Conservation (phyloP, 192 early-diverging fungal genomes). For the Backusella tuberculispora region DNA sequence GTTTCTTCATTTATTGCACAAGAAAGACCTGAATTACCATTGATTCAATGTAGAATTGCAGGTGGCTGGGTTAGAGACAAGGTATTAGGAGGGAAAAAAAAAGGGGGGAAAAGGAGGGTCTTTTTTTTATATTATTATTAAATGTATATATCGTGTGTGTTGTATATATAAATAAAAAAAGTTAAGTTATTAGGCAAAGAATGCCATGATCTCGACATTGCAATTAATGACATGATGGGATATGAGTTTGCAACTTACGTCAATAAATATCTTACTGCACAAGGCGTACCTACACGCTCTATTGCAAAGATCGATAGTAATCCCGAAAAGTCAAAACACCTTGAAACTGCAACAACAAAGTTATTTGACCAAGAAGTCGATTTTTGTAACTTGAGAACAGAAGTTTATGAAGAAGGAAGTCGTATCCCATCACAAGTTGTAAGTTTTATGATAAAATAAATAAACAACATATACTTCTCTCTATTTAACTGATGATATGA, state of each 20-base stretch:
- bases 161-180: too few species aligned
- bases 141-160: too few species aligned
- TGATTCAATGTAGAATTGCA: constrained; percentile 81
- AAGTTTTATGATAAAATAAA: constrained; percentile 22
- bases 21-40: constrained; percentile 49
- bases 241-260: constrained; percentile 84
- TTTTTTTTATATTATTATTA: neutral
- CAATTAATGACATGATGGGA: constrained; percentile 92
- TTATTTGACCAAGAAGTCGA: constrained; percentile 82
- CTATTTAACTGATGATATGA: neutral
- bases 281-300: constrained; percentile 42
- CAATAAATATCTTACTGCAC: constrained; percentile 61
- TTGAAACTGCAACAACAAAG: constrained; percentile 93
- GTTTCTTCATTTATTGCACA: constrained; percentile 62
- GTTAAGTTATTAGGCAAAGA: constrained; percentile 79
- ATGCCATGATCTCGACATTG: constrained; percentile 93
- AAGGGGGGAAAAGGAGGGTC: neutral
- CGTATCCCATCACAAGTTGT: constrained; percentile 77
- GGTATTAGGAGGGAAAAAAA: constrained; percentile 39
- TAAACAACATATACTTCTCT: neutral
- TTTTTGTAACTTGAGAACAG: constrained; percentile 95
- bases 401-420: constrained; percentile 82
- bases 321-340: constrained; percentile 95
- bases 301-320: constrained; percentile 90
- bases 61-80: constrained; percentile 99